phyloP scores from a whole-genome alignment of 495 filamentous ascomycete species.

The Penicillium manginii region DNA sequence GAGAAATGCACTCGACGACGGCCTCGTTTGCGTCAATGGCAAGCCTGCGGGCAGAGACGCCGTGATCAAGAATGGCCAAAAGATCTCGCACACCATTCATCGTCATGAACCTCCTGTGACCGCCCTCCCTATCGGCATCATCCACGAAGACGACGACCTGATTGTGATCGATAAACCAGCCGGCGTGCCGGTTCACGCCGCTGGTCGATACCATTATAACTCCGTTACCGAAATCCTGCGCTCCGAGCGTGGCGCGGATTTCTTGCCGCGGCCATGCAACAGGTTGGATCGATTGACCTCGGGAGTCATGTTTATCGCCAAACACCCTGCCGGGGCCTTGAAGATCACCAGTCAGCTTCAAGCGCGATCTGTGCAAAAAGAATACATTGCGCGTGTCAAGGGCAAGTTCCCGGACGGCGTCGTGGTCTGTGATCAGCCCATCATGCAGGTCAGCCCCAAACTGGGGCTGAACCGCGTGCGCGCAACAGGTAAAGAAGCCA shows the following conservation, averaged over 20 bases:
- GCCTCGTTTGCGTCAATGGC: conserved; percentile 74
- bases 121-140: conserved; percentile 72
- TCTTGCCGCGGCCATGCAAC: conserved; percentile 83
- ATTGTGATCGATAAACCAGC: conserved; percentile 97
- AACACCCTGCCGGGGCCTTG: conserved; percentile 78
- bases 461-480: conserved; percentile 91
- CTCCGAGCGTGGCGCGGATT: conserved; percentile 69
- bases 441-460: conserved; percentile 92
- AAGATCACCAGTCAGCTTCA: conserved; percentile 71
- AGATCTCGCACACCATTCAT: conserved; percentile 91
- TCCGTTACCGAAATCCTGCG: conserved; percentile 92
- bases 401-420: conserved; percentile 84
- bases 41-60: conserved; percentile 60
- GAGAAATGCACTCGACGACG: conserved; percentile 78
- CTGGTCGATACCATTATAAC: conserved; percentile 94
- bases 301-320: conserved; percentile 97
- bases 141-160: conserved; percentile 89
- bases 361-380: conserved; percentile 80
- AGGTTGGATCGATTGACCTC: conserved; percentile 92
- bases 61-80: conserved; percentile 75
- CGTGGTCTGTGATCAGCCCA: conserved; percentile 87
- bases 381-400: conserved; percentile 90
- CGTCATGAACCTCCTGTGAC: conserved; percentile 94
- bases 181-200: conserved; percentile 91
- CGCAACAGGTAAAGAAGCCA: conserved; percentile 86